These are phyloP conservation scores for Tuber borchii DNA, from an alignment of 495 filamentous ascomycete species.

Conservation along the genomic window DNA sequence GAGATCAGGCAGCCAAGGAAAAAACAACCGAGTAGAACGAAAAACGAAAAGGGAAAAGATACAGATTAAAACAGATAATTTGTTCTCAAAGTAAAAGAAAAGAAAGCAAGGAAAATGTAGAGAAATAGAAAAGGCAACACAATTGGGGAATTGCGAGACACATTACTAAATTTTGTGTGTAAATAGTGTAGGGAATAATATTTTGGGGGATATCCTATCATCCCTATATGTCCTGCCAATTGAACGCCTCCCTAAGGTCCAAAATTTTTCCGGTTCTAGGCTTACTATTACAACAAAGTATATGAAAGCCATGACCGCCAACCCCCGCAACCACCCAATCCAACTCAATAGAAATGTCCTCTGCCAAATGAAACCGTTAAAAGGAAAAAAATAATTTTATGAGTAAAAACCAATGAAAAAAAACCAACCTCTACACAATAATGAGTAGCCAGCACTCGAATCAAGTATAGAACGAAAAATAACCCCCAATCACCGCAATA, in stretches of 20 bases:
- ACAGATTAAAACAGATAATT: background rate
- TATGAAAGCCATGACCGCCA: conserved; percentile 29
- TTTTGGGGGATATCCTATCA: conserved; percentile 32
- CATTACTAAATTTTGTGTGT: background rate
- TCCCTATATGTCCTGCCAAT: conserved; percentile 27
- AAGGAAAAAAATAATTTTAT: conserved; percentile 35
- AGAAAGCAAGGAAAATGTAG: background rate
- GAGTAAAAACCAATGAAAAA: conserved; percentile 42
- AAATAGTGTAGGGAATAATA: conserved; percentile 26
- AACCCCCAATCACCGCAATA: conserved; percentile 45
- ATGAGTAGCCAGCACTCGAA: background rate
- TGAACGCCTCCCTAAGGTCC: conserved; percentile 39
- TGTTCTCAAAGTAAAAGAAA: background rate
- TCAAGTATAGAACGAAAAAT: conserved; percentile 44
- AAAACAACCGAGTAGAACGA: background rate
- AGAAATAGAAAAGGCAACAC: background rate
- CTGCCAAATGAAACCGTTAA: conserved; percentile 33
- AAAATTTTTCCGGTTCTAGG: conserved; percentile 36
- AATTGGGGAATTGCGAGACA: background rate
- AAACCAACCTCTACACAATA: conserved; percentile 46
- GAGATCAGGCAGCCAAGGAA: background rate
- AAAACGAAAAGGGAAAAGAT: background rate
- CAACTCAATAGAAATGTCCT: conserved; percentile 32
- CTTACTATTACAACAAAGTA: conserved; percentile 40
- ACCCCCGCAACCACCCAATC: conserved; percentile 37